phyloP scores from a whole-genome alignment of 2,329 filamentous ascomycete species.

The Fusarium secorum region DNA sequence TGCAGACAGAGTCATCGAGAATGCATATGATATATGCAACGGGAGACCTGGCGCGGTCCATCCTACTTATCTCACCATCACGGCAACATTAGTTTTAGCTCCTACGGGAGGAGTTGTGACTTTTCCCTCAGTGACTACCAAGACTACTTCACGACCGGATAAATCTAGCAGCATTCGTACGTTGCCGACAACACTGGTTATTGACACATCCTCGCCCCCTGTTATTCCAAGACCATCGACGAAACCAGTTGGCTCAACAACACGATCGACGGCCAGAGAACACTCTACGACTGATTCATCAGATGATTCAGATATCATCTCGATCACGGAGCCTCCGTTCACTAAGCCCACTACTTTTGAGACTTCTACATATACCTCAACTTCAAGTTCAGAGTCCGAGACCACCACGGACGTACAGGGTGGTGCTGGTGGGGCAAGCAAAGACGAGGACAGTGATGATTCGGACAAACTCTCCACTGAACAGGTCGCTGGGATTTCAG shows the following conservation, averaged over 20 bases:
- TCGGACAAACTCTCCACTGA: slow-evolving; percentile 44
- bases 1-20: slow-evolving; percentile 53
- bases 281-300: background rate
- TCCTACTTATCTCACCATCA: slow-evolving; percentile 66
- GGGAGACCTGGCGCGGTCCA: slow-evolving; percentile 57
- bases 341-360: slow-evolving; percentile 3
- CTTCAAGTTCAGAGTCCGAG: slow-evolving; percentile 20
- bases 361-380: slow-evolving; percentile 13
- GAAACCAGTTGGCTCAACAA: slow-evolving; percentile 1
- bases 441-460: slow-evolving; percentile 21
- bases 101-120: slow-evolving; percentile 43
- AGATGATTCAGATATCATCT: slow-evolving; percentile 4
- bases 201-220: slow-evolving; percentile 41
- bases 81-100: slow-evolving; percentile 60
- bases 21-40: slow-evolving; percentile 67
- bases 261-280: slow-evolving; percentile 1
- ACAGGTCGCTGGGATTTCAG: slow-evolving; percentile 66
- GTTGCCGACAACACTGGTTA: slow-evolving; percentile 42
- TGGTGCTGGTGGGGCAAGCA: slow-evolving; percentile 16
- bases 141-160: slow-evolving; percentile 3
- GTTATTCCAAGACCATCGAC: slow-evolving; percentile 19
- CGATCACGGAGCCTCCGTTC: slow-evolving; percentile 24
- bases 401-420: slow-evolving; percentile 25
- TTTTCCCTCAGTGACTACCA: slow-evolving; percentile 39
- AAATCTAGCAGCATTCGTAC: slow-evolving; percentile 25